Conservation (phyloP, 2,329 filamentous ascomycete species). For the Fusarium marasasianum region DNA sequence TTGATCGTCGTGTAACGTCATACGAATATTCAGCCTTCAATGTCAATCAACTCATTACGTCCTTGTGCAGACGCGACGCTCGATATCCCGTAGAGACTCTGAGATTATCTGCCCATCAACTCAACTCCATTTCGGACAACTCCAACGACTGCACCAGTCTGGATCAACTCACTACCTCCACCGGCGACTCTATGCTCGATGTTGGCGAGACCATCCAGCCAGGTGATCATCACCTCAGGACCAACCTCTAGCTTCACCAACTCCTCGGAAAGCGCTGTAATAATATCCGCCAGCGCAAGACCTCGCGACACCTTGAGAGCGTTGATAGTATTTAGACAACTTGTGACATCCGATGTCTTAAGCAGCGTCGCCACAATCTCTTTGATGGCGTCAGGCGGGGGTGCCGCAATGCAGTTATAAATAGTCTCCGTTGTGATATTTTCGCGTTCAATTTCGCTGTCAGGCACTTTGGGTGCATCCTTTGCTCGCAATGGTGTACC, state of each 20-base stretch:
- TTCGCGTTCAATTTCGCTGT: constrained; percentile 77
- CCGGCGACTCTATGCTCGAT: constrained; percentile 92
- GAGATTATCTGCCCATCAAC: constrained; percentile 58
- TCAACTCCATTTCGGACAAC: constrained; percentile 89
- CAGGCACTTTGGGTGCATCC: constrained; percentile 66
- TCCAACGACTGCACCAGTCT: constrained; percentile 92
- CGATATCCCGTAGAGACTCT: neutral
- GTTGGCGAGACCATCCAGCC: constrained; percentile 90
- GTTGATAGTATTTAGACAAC: constrained; percentile 88
- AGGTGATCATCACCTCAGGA: constrained; percentile 86
- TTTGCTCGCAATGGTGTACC: constrained; percentile 73
- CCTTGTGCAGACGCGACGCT: neutral
- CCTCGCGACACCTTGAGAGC: constrained; percentile 86
- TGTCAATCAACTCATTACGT: neutral
- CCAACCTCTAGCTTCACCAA: constrained; percentile 84
- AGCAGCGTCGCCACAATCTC: constrained; percentile 87
- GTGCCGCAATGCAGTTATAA: constrained; percentile 96
- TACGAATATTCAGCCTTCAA: neutral
- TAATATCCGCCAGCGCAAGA: constrained; percentile 90
- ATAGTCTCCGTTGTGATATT: constrained; percentile 89
- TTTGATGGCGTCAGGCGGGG: constrained; percentile 87
- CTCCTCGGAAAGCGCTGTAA: constrained; percentile 86
- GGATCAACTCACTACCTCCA: constrained; percentile 85
- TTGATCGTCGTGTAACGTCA: neutral
- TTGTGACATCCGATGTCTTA: constrained; percentile 85